Evolutionary conservation across 352 stramenopile genomes (phyloP), one percentile per base, ranked within the genome.

Genomic region (Blastocystis sp.): DNA sequence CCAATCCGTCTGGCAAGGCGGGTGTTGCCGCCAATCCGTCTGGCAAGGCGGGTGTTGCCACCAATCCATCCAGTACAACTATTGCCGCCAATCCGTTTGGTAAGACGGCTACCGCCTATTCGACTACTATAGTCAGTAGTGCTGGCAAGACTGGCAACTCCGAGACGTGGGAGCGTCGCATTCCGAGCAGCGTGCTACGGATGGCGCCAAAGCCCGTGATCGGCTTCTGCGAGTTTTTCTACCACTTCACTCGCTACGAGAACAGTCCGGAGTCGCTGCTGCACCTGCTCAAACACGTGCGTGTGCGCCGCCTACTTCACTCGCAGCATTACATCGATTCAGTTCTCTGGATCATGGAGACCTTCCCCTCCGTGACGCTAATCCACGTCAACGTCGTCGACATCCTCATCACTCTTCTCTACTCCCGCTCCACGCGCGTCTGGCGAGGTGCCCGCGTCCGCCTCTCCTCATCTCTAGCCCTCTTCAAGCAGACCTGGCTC

Each of bases 211-310:
- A 81, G 40, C 40, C 52, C 3, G 40, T 81, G 28, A 17, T 81
- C 19, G 71, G 71, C 4, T 81, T 65, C 11, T 81, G 45, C 38
- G 71, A 81, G 24, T 81, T 81, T 68, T 63, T 81, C 34, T 81
- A 81, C 45, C 17, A 81, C 3, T 81, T 42, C 40, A 54, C 66
- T 11, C 52, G 28, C 21, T 34, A 64, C 7, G 45, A 61, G 28
- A 34, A 43, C 66, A n/a, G 60, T 9, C 3, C 66, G 7, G 28
- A n/a, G 14, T 21, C 54, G 3, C 54, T 62, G 4, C 28, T 61
- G 9, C 43, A 60, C 60, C 24, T 77, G 42, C 19, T 77, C n/a
- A 10, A 61, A 60, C 21, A 77, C 28, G 66, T 77, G 24, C 0
- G 24, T 57, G 14, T 61, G 45, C 9, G 3, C 28, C 34, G 66